Percentiles rank a stretch among this genome's conserved stretches.
phyloP scores from a whole-genome alignment of 1,284 basidiomycete species.

The Taiwanofungus camphoratus region DNA sequence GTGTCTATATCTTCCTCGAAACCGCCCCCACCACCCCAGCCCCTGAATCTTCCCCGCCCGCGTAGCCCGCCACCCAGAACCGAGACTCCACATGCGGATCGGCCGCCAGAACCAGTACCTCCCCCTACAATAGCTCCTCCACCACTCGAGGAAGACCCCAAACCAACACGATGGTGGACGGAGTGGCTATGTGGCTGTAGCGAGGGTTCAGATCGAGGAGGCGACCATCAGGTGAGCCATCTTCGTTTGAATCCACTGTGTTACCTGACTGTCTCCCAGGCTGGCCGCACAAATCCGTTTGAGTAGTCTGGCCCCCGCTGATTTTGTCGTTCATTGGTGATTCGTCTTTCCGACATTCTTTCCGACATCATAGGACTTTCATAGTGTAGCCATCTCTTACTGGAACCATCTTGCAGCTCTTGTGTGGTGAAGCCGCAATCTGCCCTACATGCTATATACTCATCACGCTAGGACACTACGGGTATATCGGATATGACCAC shows the following conservation, averaged over 20 bases:
- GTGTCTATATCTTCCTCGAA: constrained; percentile 20
- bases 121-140: constrained; percentile 29
- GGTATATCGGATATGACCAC: background rate
- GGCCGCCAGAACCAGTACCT: constrained; percentile 37
- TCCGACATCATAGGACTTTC: constrained; percentile 1
- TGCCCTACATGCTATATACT: background rate
- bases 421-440: constrained; percentile 1
- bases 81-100: constrained; percentile 23
- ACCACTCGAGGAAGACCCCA: constrained; percentile 25
- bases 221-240: constrained; percentile 57
- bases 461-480: background rate
- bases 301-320: constrained; percentile 36
- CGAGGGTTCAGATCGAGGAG: constrained; percentile 62
- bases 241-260: background rate
- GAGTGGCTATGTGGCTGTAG: constrained; percentile 77
- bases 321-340: constrained; percentile 2
- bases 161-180: constrained; percentile 68
- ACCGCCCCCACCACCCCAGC: constrained; percentile 41
- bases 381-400: constrained; percentile 4
- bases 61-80: constrained; percentile 48
- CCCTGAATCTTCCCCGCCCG: constrained; percentile 52
- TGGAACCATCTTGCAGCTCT: constrained; percentile 4
- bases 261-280: constrained; percentile 34
- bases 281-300: constrained; percentile 70
- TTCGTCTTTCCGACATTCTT: constrained; percentile 1